Evolutionary conservation across 225 moss, liverwort and hornwort species (phyloP).

Genomic region (Bryum argenteum): DNA sequence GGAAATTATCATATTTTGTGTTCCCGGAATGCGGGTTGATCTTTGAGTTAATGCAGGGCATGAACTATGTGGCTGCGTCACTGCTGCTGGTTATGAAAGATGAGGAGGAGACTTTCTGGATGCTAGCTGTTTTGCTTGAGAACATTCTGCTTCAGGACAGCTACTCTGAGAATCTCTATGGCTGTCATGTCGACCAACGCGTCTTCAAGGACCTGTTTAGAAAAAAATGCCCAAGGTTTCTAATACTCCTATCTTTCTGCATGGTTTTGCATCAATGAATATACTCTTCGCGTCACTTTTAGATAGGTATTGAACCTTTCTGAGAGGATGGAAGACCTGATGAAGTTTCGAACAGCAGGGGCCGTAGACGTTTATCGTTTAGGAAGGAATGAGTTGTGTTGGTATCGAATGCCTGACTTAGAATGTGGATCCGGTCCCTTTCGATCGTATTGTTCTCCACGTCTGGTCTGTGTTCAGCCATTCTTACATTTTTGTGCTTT

Average conservation of each 20-base stretch:
- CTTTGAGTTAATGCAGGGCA: slow-evolving; percentile 60
- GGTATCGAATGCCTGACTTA: too few relatives aligned
- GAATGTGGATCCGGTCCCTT: too few relatives aligned
- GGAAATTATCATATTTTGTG: too few relatives aligned
- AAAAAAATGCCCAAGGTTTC: slow-evolving; percentile 91
- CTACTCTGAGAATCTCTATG: slow-evolving; percentile 91
- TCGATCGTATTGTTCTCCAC: too few relatives aligned
- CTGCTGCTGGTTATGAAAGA: slow-evolving; percentile 92
- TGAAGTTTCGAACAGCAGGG: too few relatives aligned
- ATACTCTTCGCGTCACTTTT: not conserved
- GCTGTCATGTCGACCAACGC: slow-evolving; percentile 97
- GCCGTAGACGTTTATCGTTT: too few relatives aligned
- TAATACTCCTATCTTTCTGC: slow-evolving; percentile 18
- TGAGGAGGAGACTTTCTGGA: slow-evolving; percentile 98
- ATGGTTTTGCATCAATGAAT: not conserved
- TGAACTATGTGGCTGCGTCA: slow-evolving; percentile 95
- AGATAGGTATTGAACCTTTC: too few relatives aligned
- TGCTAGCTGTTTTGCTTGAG: slow-evolving; percentile 91
- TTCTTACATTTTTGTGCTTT: not conserved
- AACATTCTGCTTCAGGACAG: slow-evolving; percentile 95
- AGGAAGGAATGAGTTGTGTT: too few relatives aligned
- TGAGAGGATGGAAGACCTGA: too few relatives aligned
- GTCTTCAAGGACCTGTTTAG: slow-evolving; percentile 93
- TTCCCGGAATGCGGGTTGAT: slow-evolving; percentile 8
- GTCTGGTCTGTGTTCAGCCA: too few relatives aligned